Base-by-base conservation (phyloP, 1,284 basidiomycete genomes). In the Schizophyllum commune region DNA sequence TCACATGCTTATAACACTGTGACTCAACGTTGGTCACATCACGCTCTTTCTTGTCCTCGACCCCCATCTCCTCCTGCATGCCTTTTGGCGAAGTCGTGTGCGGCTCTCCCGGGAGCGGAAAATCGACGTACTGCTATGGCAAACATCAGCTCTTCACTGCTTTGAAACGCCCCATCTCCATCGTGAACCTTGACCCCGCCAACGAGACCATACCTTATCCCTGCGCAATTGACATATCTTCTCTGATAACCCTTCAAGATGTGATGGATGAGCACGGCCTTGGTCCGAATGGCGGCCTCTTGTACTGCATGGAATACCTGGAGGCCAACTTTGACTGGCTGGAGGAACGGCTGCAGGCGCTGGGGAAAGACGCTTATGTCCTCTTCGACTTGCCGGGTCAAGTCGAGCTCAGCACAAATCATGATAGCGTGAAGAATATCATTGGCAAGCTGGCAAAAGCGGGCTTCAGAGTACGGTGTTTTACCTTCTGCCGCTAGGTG, bases 281-380 rank as follows among this genome's bases (percentile, higher is more conserved):
- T 0, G 97, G 97, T 0, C 97, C 97, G 0, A 99, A 99, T 67
- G 97, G 97, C 5, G 96, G 88, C 2, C 95, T 98, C 89, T 78
- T 99, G 17, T 99, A 96, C 72, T 96, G 94, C 72, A 92, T 98
- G 82, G 97, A 99, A 72, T 98, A 98, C 72, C 83, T 99, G 21
- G 96, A 99, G 70, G 87, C 84, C 22, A 98, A 99, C 73, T 85
- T 91, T 67, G 96, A 98, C 73, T 99, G 97, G 97, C 82, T 99
- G 22, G 87, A 94, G 70, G 82, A 81, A 39, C 75, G 86, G 56
- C 74, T 98, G 67, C 81, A 81, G 61, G 83, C 83, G 68, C 75
- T 93, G 0, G 87, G 85, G 5, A 74, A 80, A 55, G 88, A 91
- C 61, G 81, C 85, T 56, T 98, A 97, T 75, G 83, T 99, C 56